phyloP scores from a whole-genome alignment of 2,329 filamentous ascomycete genomes.

The Colletotrichum destructivum region DNA sequence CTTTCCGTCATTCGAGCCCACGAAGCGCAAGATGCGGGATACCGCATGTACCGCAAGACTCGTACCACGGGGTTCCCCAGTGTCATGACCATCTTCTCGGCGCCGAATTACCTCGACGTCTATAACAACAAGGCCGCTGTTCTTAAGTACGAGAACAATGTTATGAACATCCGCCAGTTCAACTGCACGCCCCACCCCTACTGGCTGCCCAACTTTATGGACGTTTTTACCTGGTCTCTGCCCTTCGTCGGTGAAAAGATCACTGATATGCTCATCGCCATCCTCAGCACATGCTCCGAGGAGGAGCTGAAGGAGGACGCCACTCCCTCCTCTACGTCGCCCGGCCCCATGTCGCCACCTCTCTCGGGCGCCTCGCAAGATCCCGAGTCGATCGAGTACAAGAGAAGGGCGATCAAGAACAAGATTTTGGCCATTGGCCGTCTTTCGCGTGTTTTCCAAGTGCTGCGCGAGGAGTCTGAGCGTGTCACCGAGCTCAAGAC shows the following conservation, averaged over 20 bases:
- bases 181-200: conserved; percentile 99
- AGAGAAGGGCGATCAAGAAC: conserved; percentile 98
- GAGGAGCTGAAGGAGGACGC: conserved; percentile 95
- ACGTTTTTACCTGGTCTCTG: conserved; percentile 99
- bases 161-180: conserved; percentile 99
- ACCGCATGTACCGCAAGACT: conserved; percentile 99
- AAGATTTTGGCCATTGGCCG: conserved; percentile 98
- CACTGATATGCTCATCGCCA: conserved; percentile 99
- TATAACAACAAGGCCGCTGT: conserved; percentile 99
- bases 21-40: conserved; percentile 98
- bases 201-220: conserved; percentile 99
- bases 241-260: conserved; percentile 99
- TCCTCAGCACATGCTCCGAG: conserved; percentile 98
- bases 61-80: conserved; percentile 97
- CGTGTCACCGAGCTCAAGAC: conserved; percentile 98
- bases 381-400: conserved; percentile 91
- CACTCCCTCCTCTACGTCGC: conserved; percentile 78
- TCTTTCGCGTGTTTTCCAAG: conserved; percentile 97
- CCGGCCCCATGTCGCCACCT: conserved; percentile 82
- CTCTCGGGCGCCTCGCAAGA: conserved; percentile 70
- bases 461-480: conserved; percentile 96
- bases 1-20: conserved; percentile 97
- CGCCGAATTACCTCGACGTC: conserved; percentile 97
- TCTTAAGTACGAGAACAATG: conserved; percentile 99
- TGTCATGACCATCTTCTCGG: conserved; percentile 99